Evolutionary conservation across 805 yeast genomes (phyloP), one percentile per base, ranked within the genome.

Genomic region (Candida nanaspora): DNA sequence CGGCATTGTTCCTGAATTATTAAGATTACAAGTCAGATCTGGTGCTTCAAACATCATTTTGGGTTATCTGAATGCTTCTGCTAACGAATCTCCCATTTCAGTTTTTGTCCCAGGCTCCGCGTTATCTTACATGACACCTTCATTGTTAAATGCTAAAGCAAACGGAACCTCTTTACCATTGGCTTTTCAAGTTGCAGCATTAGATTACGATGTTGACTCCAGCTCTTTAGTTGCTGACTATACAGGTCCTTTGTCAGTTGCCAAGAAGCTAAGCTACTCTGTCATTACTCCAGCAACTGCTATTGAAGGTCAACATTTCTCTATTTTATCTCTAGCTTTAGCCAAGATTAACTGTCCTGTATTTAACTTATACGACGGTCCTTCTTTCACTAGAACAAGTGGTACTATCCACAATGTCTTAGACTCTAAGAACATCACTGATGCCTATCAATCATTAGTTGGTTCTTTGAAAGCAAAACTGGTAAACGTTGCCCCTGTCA

Each of bases 21-120:
- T 77, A 55, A 65, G 73, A 47, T 61, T 82, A 42, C 87, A 88
- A 55, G 75, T 86, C 42, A 78, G 95, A 58, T 68, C 82, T 2
- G 97, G 96, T 52, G 93, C 96, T 26, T 86, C 91, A 35, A 72
- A 78, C 46, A 75, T 85, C 22, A 72, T 91, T 35, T 66, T 85
- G 38, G 97, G 96, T 30, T 89, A 80, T 63, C 60, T 76, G 44
- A 22, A 33, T 13, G n/a, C 35, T 6, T 5, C 40, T 9, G 16
- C 8, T 14, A 51, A 51, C 35, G 52, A 57, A 33, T 40, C 52
- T 20, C 48, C 50, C 13, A 42, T 50, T 29, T 51, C 62, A 10
- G 68, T 80, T 46, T 39, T 89, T 30, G 70, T 81, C 36, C 81
- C 89, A 33, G 75, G 86, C 25, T 76, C 77, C 46, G 80, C 87